phyloP scores from a whole-genome alignment of 1,284 basidiomycete species.

The Melampsora occidentalis region DNA sequence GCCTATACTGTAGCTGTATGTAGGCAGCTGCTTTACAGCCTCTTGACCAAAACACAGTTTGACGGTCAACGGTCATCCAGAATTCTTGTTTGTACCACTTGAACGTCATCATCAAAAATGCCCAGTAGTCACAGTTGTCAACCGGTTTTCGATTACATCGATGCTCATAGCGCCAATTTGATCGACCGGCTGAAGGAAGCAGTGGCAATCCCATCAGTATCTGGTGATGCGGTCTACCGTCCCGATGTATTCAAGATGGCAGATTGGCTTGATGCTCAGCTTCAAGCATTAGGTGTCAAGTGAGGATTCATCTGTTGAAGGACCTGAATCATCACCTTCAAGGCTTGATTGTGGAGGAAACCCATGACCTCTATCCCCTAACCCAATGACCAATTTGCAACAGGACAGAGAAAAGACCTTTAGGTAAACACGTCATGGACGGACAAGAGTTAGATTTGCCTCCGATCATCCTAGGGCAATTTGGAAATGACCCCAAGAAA shows the following conservation, averaged over 20 bases:
- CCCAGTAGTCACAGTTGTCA: too few species aligned
- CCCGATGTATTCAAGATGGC: conserved; percentile 52
- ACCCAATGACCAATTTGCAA: conserved; percentile 47
- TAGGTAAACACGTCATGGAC: conserved; percentile 76
- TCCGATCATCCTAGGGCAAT: conserved; percentile 74
- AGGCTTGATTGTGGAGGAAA: too few species aligned
- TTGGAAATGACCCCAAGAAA: conserved; percentile 75
- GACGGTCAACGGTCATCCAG: too few species aligned
- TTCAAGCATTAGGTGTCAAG: conserved; percentile 50
- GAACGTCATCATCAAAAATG: too few species aligned
- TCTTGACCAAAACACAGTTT: too few species aligned
- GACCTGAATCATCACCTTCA: too few species aligned
- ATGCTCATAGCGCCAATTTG: conserved; percentile 50
- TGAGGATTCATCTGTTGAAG: too few species aligned
- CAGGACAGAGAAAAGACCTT: conserved; percentile 34
- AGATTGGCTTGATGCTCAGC: conserved; percentile 51
- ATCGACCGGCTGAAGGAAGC: conserved; percentile 51
- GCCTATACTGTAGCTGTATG: too few species aligned
- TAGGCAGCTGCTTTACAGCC: too few species aligned
- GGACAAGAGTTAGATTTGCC: conserved; percentile 75
- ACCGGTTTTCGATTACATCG: conserved; percentile 47
- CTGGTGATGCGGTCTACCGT: conserved; percentile 52
- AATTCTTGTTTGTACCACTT: too few species aligned
- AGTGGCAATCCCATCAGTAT: conserved; percentile 53
- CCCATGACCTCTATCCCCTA: too few species aligned